These are phyloP conservation scores for Claviceps citrina DNA, from an alignment of 2,329 filamentous ascomycete species.

Conservation along the genomic window DNA sequence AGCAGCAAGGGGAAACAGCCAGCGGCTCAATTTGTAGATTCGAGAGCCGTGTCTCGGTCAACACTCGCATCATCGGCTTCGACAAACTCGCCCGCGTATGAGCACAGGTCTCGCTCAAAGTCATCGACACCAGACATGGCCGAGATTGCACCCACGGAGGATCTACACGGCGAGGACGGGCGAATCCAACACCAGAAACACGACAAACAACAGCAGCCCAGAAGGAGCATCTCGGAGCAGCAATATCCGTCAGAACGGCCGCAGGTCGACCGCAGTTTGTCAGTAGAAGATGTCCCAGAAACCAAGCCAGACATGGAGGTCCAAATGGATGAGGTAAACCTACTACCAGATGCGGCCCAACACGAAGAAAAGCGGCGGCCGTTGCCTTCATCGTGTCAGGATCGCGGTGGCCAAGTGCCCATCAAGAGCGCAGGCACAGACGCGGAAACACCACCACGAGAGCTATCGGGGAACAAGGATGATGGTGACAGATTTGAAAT, in stretches of 20 bases:
- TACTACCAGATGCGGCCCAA: slow-evolving; percentile 6
- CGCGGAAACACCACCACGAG: neutral
- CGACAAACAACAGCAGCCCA: slow-evolving; percentile 32
- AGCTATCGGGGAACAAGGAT: neutral
- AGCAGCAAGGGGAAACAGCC: slow-evolving; percentile 45
- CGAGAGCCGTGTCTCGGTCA: slow-evolving; percentile 43
- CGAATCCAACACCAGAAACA: slow-evolving; percentile 32
- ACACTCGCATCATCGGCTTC: slow-evolving; percentile 34
- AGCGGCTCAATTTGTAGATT: slow-evolving; percentile 19
- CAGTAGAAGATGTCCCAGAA: slow-evolving; percentile 7
- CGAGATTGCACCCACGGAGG: slow-evolving; percentile 30
- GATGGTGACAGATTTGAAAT: neutral
- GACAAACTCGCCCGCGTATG: slow-evolving; percentile 15
- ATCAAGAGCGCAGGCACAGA: neutral
- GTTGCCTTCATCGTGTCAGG: neutral
- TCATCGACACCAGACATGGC: slow-evolving; percentile 22
- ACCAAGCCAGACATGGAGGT: slow-evolving; percentile 13
- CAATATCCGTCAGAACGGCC: slow-evolving; percentile 36
- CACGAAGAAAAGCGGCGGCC: neutral
- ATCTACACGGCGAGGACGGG: slow-evolving; percentile 39
- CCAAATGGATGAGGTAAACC: slow-evolving; percentile 17
- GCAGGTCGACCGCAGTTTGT: slow-evolving; percentile 15
- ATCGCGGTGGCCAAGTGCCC: neutral
- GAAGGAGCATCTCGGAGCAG: slow-evolving; percentile 35
- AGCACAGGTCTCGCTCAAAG: slow-evolving; percentile 15